A percentile compares a stretch with the other conserved stretches of the same genome.
Evolutionary conservation across 2,329 filamentous ascomycete species (phyloP).

Genomic region (Chaetothyriales sp.): DNA sequence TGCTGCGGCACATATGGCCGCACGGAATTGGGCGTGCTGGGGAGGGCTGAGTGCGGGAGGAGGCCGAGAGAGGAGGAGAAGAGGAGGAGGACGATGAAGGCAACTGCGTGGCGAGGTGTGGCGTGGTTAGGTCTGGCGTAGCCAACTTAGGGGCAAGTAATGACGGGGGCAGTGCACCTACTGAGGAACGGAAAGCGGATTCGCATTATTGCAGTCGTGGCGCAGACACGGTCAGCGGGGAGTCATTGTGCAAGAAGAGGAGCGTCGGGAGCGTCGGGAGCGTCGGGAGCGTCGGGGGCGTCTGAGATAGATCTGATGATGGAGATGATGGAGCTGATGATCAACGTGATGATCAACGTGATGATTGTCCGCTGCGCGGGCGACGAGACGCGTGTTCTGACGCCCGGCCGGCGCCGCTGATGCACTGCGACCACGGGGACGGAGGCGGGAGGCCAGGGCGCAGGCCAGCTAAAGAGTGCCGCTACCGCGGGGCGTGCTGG

Average conservation of each 20-base stretch:
- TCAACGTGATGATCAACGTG: too few relatives aligned
- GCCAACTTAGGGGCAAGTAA: background rate
- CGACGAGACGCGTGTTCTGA: too few relatives aligned
- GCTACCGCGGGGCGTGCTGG: too few relatives aligned
- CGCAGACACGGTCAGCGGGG: too few relatives aligned
- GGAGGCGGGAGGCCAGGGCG: too few relatives aligned
- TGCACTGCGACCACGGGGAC: too few relatives aligned
- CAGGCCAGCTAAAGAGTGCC: too few relatives aligned
- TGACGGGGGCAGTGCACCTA: constrained; percentile 31
- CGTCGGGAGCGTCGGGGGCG: background rate
- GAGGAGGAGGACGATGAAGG: constrained; percentile 54
- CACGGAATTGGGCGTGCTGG: constrained; percentile 18
- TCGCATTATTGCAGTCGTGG: constrained; percentile 46
- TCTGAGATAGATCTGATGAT: constrained; percentile 1
- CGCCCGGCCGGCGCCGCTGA: too few relatives aligned
- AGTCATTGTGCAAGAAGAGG: background rate
- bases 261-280: too few relatives aligned
- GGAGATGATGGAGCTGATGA: background rate
- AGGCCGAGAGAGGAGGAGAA: constrained; percentile 69
- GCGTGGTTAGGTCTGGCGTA: constrained; percentile 4
- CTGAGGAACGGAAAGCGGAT: constrained; percentile 82
- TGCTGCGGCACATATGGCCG: constrained; percentile 41
- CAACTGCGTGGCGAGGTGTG: constrained; percentile 35
- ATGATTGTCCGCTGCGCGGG: too few relatives aligned
- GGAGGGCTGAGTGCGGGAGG: constrained; percentile 36